Evolutionary conservation across 2,329 filamentous ascomycete genomes (phyloP), one percentile per base, ranked within the genome.

Genomic region (Epichloe sp.): DNA sequence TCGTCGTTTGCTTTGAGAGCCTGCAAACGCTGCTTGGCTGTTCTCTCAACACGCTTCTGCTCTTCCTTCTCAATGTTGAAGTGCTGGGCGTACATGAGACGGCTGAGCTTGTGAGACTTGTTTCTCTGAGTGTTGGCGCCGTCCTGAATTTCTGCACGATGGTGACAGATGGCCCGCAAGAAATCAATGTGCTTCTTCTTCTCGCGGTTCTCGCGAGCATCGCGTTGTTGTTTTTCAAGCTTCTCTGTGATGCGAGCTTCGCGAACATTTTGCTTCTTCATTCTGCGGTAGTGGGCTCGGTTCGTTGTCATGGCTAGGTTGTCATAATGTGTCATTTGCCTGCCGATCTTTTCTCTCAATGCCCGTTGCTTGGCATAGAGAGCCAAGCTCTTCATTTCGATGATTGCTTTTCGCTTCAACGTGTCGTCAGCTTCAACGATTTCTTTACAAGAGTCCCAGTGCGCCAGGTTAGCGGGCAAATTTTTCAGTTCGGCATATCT

Each of bases 1-100:
- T 98, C 93, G 68, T 98, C 93, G 82, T 98, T 95, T 62, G 93
- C 91, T 73, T 96, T 97, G 66, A 98, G 78, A 55, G 93, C 93
- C 69, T 97, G 91, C 58, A 98, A 83, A 96, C 93, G 93, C 70
- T 98, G 93, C 76, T 98, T 98, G 57, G 93, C 93, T 10, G 91
- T 98, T 57, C 93, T 81, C 73, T 98, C 93, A 58, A 98, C 86
- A 56, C 93, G 87, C 74, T 95, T 97, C 77, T 97, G 91, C 71
- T 98, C 93, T 75, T 98, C 93, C 72, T 95, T 95, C 68, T 98
- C 93, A 65, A 98, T 97, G 66, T 91, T 88, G 69, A 90, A 86
- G 68, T 98, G 93, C 55, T 95, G 90, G 52, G 78, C 71, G 56
- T 86, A 78, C 88, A 97, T 96, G 68, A 90, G 79, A 52, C 88